Percentiles rank a stretch among this genome's conserved stretches.
Conservation (phyloP, 225 moss, liverwort and hornwort species). For the Polytrichum commune region DNA sequence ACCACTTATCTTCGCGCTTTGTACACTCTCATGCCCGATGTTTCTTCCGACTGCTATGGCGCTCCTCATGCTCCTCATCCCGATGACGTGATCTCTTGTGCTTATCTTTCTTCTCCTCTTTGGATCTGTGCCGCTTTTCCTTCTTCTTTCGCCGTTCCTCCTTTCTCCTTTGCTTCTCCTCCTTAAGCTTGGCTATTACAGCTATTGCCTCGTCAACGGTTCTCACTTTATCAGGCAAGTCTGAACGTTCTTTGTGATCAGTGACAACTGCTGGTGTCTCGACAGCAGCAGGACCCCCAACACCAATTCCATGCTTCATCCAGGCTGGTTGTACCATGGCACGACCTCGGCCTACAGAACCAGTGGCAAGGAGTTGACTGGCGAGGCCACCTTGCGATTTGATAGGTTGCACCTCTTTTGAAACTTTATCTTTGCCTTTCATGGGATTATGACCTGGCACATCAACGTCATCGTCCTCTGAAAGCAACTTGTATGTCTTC, state of each 20-base stretch:
- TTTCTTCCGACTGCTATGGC: constrained; percentile 34
- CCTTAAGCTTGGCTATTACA: constrained; percentile 64
- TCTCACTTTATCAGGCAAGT: constrained; percentile 53
- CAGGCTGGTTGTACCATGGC: constrained; percentile 87
- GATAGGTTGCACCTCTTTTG: constrained; percentile 25
- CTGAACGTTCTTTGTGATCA: constrained; percentile 25
- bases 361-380: constrained; percentile 46
- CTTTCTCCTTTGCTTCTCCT: constrained; percentile 60
- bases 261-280: constrained; percentile 16
- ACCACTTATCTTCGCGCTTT: no score
- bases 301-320: constrained; percentile 91
- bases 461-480: constrained; percentile 51
- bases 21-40: constrained; percentile 9
- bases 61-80: constrained; percentile 32
- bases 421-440: constrained; percentile 23
- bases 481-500: constrained; percentile 63
- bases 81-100: constrained; percentile 37
- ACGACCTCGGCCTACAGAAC: constrained; percentile 69
- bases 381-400: constrained; percentile 19
- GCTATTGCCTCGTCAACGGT: constrained; percentile 60
- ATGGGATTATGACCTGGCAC: constrained; percentile 15
- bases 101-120: constrained; percentile 39
- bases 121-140: constrained; percentile 45
- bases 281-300: constrained; percentile 30
- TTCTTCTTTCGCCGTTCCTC: constrained; percentile 43